These are phyloP conservation scores for Ogataea thermomethanolica DNA, from an alignment of 805 yeast genomes.

Conservation along the genomic window DNA sequence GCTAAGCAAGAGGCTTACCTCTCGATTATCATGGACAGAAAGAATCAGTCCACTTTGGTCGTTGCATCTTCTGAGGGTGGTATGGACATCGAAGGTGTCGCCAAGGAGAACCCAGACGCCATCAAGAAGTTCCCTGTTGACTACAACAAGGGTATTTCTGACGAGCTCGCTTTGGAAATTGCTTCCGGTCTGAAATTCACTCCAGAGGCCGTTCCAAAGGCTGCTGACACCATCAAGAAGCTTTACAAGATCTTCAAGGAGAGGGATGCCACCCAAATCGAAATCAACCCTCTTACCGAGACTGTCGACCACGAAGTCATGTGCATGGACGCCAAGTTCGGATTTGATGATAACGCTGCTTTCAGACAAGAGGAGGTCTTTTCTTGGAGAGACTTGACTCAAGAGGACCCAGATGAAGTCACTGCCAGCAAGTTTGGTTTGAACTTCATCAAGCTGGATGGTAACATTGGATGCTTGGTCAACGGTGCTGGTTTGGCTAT, in stretches of 20 bases:
- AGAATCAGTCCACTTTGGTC: constrained; percentile 82
- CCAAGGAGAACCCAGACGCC: constrained; percentile 83
- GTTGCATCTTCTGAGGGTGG: constrained; percentile 99
- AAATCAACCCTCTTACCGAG: constrained; percentile 96
- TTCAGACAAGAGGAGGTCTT: constrained; percentile 94
- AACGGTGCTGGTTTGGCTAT: constrained; percentile 99
- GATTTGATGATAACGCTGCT: constrained; percentile 93
- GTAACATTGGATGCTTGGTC: constrained; percentile 97
- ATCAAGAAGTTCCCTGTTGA: constrained; percentile 84
- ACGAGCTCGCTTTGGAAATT: constrained; percentile 66
- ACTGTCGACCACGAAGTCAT: constrained; percentile 84
- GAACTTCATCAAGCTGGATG: constrained; percentile 96
- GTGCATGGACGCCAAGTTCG: constrained; percentile 99
- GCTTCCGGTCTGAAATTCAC: constrained; percentile 84
- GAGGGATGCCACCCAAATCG: constrained; percentile 96
- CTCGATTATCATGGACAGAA: constrained; percentile 93
- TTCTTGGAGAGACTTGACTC: constrained; percentile 94
- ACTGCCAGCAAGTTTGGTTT: constrained; percentile 86
- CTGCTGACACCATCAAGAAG: constrained; percentile 81
- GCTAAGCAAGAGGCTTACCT: constrained; percentile 94
- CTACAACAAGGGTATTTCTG: constrained; percentile 76
- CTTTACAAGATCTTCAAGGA: constrained; percentile 86
- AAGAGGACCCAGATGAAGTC: constrained; percentile 97
- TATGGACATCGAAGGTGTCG: constrained; percentile 99
- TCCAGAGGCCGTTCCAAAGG: constrained; percentile 71